These are phyloP conservation scores for Aspergillus haitiensis DNA, from an alignment of 495 filamentous ascomycete genomes.

Conservation along the genomic window DNA sequence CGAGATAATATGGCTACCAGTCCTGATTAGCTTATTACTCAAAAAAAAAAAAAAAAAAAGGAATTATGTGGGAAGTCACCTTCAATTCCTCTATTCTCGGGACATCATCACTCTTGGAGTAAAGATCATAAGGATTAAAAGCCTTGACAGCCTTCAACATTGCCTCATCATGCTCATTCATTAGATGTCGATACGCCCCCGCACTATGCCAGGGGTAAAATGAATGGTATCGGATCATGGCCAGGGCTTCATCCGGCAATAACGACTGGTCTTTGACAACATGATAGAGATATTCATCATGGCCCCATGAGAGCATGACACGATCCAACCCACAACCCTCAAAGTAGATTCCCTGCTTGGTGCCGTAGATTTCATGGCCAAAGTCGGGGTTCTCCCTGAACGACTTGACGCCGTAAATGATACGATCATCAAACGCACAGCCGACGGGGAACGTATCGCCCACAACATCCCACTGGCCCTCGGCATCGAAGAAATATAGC, in stretches of 20 bases:
- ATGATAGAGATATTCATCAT: constrained; percentile 89
- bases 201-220: constrained; percentile 90
- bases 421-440: constrained; percentile 70
- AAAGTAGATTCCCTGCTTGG: constrained; percentile 73
- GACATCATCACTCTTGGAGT: constrained; percentile 85
- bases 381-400: constrained; percentile 73
- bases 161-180: constrained; percentile 75
- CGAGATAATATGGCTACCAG: constrained; percentile 72
- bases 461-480: constrained; percentile 91
- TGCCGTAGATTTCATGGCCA: constrained; percentile 63
- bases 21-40: background rate
- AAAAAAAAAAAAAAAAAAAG: constrained; percentile 2
- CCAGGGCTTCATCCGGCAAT: constrained; percentile 75
- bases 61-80: constrained; percentile 31
- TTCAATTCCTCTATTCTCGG: constrained; percentile 73
- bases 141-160: constrained; percentile 79
- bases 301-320: constrained; percentile 87
- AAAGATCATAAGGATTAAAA: constrained; percentile 90
- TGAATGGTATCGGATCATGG: constrained; percentile 86
- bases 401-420: constrained; percentile 72
- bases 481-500: constrained; percentile 76
- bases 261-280: constrained; percentile 75
- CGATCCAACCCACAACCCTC: constrained; percentile 77
- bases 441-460: constrained; percentile 93
- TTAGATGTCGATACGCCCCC: constrained; percentile 74